Percentiles rank a stretch among this genome's conserved stretches.
Conservation (phyloP, 805 yeast species). For the Lipomyces mesembrius region DNA sequence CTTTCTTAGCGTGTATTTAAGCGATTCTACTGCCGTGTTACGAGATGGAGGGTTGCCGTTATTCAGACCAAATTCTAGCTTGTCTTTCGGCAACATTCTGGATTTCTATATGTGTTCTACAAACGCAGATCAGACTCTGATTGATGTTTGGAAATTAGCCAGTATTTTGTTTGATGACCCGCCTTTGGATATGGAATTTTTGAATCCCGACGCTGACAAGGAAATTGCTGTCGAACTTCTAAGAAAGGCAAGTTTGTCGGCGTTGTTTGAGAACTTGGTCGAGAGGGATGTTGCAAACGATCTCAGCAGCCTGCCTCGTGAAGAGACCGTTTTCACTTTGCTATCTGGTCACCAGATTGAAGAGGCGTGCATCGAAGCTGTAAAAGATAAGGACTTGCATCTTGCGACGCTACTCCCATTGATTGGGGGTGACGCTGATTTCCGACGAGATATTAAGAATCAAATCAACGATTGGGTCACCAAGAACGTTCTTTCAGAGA, state of each 20-base stretch:
- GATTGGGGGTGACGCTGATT: constrained; percentile 71
- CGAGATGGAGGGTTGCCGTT: constrained; percentile 26
- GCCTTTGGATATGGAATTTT: constrained; percentile 13
- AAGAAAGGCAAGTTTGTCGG: constrained; percentile 55
- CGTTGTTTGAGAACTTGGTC: constrained; percentile 62
- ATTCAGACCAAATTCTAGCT: constrained; percentile 6
- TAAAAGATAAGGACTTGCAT: constrained; percentile 66
- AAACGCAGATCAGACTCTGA: constrained; percentile 2
- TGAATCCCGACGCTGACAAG: constrained; percentile 23
- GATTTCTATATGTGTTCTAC: constrained; percentile 7
- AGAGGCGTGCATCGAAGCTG: constrained; percentile 66
- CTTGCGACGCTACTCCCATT: constrained; percentile 70
- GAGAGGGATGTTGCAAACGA: constrained; percentile 46
- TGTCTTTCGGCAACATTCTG: constrained; percentile 14
- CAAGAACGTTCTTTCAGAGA: constrained; percentile 48
- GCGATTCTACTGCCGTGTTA: constrained; percentile 6
- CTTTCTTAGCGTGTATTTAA: constrained; percentile 16
- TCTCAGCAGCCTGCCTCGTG: constrained; percentile 40
- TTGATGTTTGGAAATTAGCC: constrained; percentile 58
- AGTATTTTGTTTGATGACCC: constrained; percentile 64
- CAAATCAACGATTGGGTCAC: constrained; percentile 73
- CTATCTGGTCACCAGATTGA: constrained; percentile 58
- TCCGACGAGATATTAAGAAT: constrained; percentile 57
- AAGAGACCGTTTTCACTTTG: constrained; percentile 45
- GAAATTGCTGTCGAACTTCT: constrained; percentile 30